Conservation (phyloP, 2,329 filamentous ascomycete genomes). For the Hymenoscyphus linearis region DNA sequence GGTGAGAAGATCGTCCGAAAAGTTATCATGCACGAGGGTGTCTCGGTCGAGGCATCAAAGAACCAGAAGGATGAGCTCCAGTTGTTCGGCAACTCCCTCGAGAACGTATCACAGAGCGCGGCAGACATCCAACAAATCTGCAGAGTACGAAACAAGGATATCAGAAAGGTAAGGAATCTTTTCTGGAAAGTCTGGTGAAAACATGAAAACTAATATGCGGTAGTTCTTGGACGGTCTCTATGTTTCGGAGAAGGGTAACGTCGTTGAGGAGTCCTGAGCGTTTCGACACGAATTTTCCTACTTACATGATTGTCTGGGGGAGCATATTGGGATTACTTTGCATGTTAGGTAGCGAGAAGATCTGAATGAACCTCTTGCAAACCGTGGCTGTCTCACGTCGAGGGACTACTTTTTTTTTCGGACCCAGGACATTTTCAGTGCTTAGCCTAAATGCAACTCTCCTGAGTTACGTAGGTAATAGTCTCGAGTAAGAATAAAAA, state of each 20-base stretch:
- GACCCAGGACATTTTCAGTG: slow-evolving; percentile 1
- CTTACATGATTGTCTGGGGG: slow-evolving; percentile 25
- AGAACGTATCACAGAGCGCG: slow-evolving; percentile 95
- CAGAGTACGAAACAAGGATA: slow-evolving; percentile 99
- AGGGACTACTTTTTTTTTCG: slow-evolving; percentile 1
- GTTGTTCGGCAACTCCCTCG: slow-evolving; percentile 88
- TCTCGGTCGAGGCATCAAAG: slow-evolving; percentile 85
- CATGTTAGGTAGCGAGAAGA: slow-evolving; percentile 32
- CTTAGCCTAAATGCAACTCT: neutral
- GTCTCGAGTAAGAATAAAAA: neutral
- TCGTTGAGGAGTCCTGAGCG: slow-evolving; percentile 55
- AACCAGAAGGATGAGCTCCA: slow-evolving; percentile 97
- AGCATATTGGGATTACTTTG: slow-evolving; percentile 29
- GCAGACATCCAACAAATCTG: slow-evolving; percentile 99
- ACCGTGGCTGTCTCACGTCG: slow-evolving; percentile 7
- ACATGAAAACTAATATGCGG: neutral
- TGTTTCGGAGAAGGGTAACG: slow-evolving; percentile 98
- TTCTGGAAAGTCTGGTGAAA: neutral
- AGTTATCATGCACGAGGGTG: slow-evolving; percentile 83
- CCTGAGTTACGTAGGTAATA: neutral
- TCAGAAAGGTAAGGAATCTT: slow-evolving; percentile 77
- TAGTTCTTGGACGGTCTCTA: slow-evolving; percentile 99
- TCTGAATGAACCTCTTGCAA: slow-evolving; percentile 32
- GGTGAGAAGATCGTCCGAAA: slow-evolving; percentile 98
- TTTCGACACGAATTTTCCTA: slow-evolving; percentile 22